Base-by-base conservation (phyloP, 169 alveolate genomes). In the Plasmodium reichenowi region DNA sequence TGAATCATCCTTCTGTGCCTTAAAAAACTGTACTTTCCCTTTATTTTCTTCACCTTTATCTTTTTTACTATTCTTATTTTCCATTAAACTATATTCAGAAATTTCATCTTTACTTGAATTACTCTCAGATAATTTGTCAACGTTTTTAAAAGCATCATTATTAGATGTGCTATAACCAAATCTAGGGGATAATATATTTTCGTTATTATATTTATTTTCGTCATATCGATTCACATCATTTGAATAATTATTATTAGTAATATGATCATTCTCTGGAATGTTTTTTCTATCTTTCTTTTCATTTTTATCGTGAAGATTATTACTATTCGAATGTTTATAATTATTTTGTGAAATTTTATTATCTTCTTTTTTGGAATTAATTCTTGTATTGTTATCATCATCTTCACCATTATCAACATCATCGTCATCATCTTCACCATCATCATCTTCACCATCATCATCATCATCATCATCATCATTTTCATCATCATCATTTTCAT, bases 151-250 rank as follows among this genome's bases (percentile, higher is more conserved):
- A 1, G 13, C 15, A 13, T 78, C 66, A 4, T 24, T 29, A 52
- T 78, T 67, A 48, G 75, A 64, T 22, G 43, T 24, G 62, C 89
- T 78, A 45, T 78, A 64, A 2, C 89, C 89, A 78, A 78, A 78
- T 47, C 80, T 13, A 7, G 89, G 89, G n/a, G 89, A 78, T 2
- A 15, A 13, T 38, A 38, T 38, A n/a, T 66, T 78, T 56, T n/a
- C 26, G 7, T 20, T 70, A 29, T 24, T 64, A 26, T 45, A 32
- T 8, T 48, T 78, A 8, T 45, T 78, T 58, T 26, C 20, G 38
- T 50, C 50, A 3, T 12, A 38, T 64, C 10, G 0, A 66, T 29
- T 17, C 67, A 64, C 70, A 26, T 56, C 74, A 15, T 56, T 50
- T n/a, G 12, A 6, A 56, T 50, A 12, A 62, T 22, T 62, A 54